Base-by-base conservation (phyloP, 768 basidiomycete genomes). In the Thelephora ganbajun region DNA sequence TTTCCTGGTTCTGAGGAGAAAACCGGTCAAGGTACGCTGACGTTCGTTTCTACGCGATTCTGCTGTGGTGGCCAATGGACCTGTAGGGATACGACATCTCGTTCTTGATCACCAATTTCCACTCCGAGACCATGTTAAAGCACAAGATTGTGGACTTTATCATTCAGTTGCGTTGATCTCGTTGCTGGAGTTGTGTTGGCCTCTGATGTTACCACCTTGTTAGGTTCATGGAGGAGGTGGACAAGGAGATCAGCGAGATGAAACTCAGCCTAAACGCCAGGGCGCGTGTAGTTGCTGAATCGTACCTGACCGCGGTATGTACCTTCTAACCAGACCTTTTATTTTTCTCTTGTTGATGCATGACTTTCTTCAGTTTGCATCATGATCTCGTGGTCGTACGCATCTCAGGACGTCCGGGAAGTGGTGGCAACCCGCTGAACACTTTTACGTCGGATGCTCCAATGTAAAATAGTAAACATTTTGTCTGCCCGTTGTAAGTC, bases 81-180 rank as follows among this genome's bases (percentile, higher is more conserved):
- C 22, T 48, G 11, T 41, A 99, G 91, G 96, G 96, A 48, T 98
- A 97, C 56, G 96, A 98, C 55, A 98, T 99, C 52, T 94, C 91
- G 2, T 98, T 99, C 73, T 71, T 98, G 52, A 93, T 99, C 61
- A 97, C 94, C 49, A 96, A 98, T 65, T 81, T 83, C 45, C 92
- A 99, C 63, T 76, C 92, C 30, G 94, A 98, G 64, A 93, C 89
- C 9, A 98, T 99, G 96, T 72, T 98, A 55, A 99, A 98, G 69
- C 96, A 99, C 67, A 98, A 98, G 70, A 85, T 99, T 46, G 96
- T 99, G 34, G 96, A 99, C 67, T 99, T 99, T 66, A 96, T 99
- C 68, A 96, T 98, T 55, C 91, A 98, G 89, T 94, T 53, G 43
- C 81, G 68, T 19, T 11, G 37, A 35, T 18, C 23, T 2, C 35